phyloP scores from a whole-genome alignment of 83 land plant species.

The Isoetes engelmannii region DNA sequence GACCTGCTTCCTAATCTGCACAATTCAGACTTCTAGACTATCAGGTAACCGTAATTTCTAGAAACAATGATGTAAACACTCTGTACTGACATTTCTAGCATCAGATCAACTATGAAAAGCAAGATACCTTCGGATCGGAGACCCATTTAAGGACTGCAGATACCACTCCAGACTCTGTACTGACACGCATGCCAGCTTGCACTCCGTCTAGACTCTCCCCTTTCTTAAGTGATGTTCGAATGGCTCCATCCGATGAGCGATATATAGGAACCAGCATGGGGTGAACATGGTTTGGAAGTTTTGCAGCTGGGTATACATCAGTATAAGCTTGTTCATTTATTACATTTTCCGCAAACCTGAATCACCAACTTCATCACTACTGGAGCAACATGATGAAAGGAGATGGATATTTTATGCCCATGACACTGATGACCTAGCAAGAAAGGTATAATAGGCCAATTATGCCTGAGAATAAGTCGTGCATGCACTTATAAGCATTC shows the following conservation, averaged over 20 bases:
- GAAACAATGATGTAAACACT: neutral
- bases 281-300: constrained; percentile 59
- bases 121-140: constrained; percentile 66
- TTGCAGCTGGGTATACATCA: constrained; percentile 80
- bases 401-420: no score
- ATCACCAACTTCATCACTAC: no score
- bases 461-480: no score
- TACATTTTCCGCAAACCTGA: constrained; percentile 81
- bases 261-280: constrained; percentile 54
- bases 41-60: neutral
- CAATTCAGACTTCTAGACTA: neutral
- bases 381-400: no score
- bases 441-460: no score
- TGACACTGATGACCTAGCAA: no score
- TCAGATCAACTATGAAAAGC: no score
- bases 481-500: no score
- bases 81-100: no score
- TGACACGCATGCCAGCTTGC: constrained; percentile 58
- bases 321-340: constrained; percentile 65
- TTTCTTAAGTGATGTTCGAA: constrained; percentile 16
- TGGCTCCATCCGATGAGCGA: constrained; percentile 25
- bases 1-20: constrained; percentile 30
- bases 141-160: constrained; percentile 62
- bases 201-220: constrained; percentile 21
- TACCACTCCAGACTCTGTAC: constrained; percentile 60